Evolutionary conservation across 805 yeast species (phyloP).

Genomic region (Hyphopichia homilentoma): DNA sequence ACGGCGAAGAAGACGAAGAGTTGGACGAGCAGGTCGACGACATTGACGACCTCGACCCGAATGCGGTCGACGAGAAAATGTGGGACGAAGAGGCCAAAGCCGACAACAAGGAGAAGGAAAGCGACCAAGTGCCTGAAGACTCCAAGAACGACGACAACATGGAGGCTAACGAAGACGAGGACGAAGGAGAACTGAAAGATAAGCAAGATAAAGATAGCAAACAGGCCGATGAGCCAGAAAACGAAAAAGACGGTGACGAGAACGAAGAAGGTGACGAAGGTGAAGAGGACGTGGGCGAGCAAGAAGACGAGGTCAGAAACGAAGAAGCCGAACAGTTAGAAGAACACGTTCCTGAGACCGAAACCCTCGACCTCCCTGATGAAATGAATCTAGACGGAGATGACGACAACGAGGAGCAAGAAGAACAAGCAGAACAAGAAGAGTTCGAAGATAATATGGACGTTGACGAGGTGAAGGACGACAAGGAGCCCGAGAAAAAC

Average conservation of each 20-base stretch:
- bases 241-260: conserved; percentile 40
- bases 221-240: conserved; percentile 37
- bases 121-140: conserved; percentile 64
- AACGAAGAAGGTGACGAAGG: conserved; percentile 54
- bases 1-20: conserved; percentile 50
- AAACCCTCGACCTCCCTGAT: conserved; percentile 86
- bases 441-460: conserved; percentile 21
- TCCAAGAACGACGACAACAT: conserved; percentile 47
- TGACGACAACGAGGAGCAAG: conserved; percentile 48
- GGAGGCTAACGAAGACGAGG: conserved; percentile 46
- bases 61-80: conserved; percentile 94
- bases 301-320: conserved; percentile 71
- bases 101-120: conserved; percentile 74
- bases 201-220: conserved; percentile 30
- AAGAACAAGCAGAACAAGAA: conserved; percentile 42
- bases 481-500: conserved; percentile 22
- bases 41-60: conserved; percentile 85
- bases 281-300: conserved; percentile 76
- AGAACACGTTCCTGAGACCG: conserved; percentile 74
- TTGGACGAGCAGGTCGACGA: conserved; percentile 88
- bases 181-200: conserved; percentile 29
- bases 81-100: conserved; percentile 92
- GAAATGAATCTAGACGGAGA: conserved; percentile 87
- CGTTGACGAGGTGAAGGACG: conserved; percentile 22
- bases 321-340: conserved; percentile 70